phyloP scores from a whole-genome alignment of 2,329 filamentous ascomycete genomes.

The Calonectria pteridis region DNA sequence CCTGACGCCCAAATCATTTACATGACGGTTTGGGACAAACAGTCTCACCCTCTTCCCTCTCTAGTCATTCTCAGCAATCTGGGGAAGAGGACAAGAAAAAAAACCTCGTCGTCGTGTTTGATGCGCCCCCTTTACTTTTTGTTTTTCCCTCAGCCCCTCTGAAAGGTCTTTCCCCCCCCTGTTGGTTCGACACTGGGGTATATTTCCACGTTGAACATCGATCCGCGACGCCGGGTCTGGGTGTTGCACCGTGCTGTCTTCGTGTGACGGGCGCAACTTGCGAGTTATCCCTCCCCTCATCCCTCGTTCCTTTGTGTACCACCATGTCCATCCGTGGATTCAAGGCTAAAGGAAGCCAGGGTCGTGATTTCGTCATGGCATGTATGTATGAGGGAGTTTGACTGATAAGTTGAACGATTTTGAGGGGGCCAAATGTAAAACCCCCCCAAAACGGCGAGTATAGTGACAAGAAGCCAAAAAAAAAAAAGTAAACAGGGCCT shows the following conservation, averaged over 20 bases:
- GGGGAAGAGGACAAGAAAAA: not conserved
- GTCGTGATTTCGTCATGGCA: constrained; percentile 1
- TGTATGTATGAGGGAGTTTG: not conserved
- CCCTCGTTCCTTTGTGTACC: constrained; percentile 30
- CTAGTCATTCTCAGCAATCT: not conserved
- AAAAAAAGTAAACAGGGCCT: not conserved
- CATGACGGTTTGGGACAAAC: constrained; percentile 12
- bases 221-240: constrained; percentile 43
- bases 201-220: constrained; percentile 32
- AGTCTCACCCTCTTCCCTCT: constrained; percentile 9
- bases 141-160: constrained; percentile 4
- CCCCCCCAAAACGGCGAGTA: not conserved
- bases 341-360: constrained; percentile 27
- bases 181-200: not conserved
- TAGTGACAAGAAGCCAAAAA: constrained; percentile 3
- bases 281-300: constrained; percentile 29
- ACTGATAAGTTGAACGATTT: not conserved
- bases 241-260: constrained; percentile 43
- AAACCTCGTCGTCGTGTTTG: constrained; percentile 1
- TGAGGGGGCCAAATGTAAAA: constrained; percentile 6
- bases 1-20: not conserved
- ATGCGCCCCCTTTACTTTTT: constrained; percentile 5
- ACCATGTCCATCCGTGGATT: constrained; percentile 38
- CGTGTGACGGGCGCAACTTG: constrained; percentile 35
- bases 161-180: not conserved